Conservation (phyloP, 2,329 filamentous ascomycete species). For the Botrytis galanthina region DNA sequence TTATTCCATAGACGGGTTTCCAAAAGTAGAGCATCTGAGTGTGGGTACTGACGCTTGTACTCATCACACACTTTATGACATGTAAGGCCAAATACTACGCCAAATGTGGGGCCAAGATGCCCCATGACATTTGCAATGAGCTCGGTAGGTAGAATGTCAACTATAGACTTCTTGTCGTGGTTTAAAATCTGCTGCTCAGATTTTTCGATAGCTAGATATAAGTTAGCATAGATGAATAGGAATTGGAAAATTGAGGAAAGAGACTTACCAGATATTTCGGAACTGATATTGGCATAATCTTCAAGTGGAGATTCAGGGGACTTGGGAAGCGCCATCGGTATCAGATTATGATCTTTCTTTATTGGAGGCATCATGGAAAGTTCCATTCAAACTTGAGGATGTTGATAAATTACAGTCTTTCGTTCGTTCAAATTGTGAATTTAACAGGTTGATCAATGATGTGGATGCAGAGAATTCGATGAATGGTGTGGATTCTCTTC, state of each 20-base stretch:
- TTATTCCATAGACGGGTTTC: neutral
- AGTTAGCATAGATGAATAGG: neutral
- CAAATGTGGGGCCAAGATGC: neutral
- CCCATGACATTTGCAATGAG: neutral
- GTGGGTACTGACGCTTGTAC: neutral
- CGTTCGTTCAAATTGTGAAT: neutral
- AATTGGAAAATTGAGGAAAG: neutral
- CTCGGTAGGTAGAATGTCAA: neutral
- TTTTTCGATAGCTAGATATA: neutral
- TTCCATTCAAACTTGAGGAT: neutral
- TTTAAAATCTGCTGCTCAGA: neutral
- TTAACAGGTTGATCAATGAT: neutral
- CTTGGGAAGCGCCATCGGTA: neutral
- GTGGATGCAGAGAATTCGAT: neutral
- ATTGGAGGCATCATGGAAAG: accelerated
- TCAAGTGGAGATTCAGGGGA: neutral
- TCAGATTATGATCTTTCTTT: neutral
- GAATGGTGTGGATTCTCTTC: neutral
- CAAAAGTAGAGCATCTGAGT: no score
- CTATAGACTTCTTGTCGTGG: neutral
- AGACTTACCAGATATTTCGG: neutral
- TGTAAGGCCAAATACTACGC: neutral
- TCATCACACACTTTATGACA: neutral
- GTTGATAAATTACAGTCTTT: neutral
- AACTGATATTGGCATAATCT: neutral